Conservation (phyloP, 192 early-diverging fungal species). For the Linnemannia zychae region DNA sequence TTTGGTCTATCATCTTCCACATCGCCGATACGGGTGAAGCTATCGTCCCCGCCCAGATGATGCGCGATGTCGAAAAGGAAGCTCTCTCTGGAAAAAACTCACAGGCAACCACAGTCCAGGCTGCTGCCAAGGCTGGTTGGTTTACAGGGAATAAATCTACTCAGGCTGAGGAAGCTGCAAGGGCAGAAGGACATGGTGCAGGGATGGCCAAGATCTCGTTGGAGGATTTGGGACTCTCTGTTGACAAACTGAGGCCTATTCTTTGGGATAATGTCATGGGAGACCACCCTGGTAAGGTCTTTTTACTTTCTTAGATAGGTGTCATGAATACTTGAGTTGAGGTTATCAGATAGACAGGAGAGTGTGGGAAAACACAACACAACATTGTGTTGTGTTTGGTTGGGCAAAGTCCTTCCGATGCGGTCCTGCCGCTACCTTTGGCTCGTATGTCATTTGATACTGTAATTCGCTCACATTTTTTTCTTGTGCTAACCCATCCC, state of each 20-base stretch:
- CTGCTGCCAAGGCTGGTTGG: constrained; percentile 45
- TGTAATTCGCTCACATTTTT: not conserved
- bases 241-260: constrained; percentile 37
- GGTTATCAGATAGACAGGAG: no score
- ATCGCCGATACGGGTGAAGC: constrained; percentile 40
- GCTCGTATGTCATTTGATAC: no score
- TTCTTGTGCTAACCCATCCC: not conserved
- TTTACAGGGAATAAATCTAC: constrained; percentile 29
- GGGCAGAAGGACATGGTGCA: constrained; percentile 24
- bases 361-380: not conserved
- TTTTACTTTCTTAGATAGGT: not conserved
- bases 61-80: constrained; percentile 32
- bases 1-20: constrained; percentile 64
- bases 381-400: no score
- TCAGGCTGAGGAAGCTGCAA: constrained; percentile 32
- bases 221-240: constrained; percentile 27
- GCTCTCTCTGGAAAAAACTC: not conserved
- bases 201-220: constrained; percentile 47
- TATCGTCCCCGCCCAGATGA: constrained; percentile 5
- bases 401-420: not conserved
- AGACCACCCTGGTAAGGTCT: constrained; percentile 37
- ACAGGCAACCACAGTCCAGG: constrained; percentile 27
- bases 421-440: no score
- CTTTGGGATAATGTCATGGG: constrained; percentile 53
- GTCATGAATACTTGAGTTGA: no score